Evolutionary conservation across 2,329 filamentous ascomycete species (phyloP).

Genomic region (Aspergillus sp.): DNA sequence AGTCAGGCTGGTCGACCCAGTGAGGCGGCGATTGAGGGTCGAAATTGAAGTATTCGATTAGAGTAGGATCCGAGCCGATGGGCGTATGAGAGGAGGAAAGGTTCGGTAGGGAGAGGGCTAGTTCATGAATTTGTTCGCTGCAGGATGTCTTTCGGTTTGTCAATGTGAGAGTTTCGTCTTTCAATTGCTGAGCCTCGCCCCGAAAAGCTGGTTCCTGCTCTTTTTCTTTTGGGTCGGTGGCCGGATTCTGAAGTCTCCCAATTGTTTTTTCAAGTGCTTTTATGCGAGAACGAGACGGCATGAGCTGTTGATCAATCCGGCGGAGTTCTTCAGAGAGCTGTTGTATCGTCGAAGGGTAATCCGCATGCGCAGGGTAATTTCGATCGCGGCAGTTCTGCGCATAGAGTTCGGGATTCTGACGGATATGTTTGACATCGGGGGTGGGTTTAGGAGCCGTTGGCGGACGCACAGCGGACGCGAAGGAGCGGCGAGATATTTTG

Average conservation of each 20-base stretch:
- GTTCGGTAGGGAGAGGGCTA: constrained; percentile 82
- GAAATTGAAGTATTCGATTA: constrained; percentile 79
- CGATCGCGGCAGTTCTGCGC: constrained; percentile 79
- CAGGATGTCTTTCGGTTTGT: constrained; percentile 31
- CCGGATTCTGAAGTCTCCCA: constrained; percentile 26
- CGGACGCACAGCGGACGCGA: constrained; percentile 40
- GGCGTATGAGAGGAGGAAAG: constrained; percentile 77
- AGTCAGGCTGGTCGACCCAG: constrained; percentile 27
- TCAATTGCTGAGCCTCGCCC: constrained; percentile 40
- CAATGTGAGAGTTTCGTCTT: constrained; percentile 36
- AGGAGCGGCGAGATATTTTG: constrained; percentile 23
- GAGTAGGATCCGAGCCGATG: constrained; percentile 60
- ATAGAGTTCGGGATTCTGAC: constrained; percentile 77
- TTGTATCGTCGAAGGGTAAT: constrained; percentile 54
- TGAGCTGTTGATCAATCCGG: constrained; percentile 41
- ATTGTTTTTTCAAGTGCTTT: constrained; percentile 46
- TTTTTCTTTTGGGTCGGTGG: constrained; percentile 22
- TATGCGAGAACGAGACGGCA: constrained; percentile 41
- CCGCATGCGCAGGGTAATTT: constrained; percentile 67
- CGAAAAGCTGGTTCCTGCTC: constrained; percentile 25
- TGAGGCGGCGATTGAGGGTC: constrained; percentile 50
- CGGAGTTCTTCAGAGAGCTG: constrained; percentile 38
- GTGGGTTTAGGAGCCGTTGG: constrained; percentile 74
- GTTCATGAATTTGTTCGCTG: constrained; percentile 64
- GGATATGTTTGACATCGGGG: constrained; percentile 86